Evolutionary conservation across 495 filamentous ascomycete genomes (phyloP).

Genomic region (Friedmanniomyces simplex): DNA sequence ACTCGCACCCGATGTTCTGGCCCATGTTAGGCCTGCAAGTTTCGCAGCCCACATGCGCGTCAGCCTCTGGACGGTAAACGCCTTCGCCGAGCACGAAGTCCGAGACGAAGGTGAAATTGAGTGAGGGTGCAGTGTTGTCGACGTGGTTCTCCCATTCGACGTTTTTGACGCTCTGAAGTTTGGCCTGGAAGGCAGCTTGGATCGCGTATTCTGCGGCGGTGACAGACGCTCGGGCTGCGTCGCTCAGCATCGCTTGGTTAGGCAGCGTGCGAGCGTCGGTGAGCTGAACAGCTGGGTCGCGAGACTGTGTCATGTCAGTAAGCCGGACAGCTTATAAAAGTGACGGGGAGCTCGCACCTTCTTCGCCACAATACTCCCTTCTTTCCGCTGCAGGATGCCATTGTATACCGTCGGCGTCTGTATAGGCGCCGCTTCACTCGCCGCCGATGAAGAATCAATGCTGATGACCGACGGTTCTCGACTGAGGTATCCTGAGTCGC

Average conservation of each 20-base stretch:
- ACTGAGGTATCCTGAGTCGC: background rate
- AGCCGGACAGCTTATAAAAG: too few species aligned
- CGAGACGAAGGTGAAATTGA: slow-evolving; percentile 30
- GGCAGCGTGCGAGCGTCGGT: slow-evolving; percentile 24
- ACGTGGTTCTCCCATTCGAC: slow-evolving; percentile 23
- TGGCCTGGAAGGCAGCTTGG: slow-evolving; percentile 21
- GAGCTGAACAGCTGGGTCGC: background rate
- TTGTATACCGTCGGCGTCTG: slow-evolving; percentile 24
- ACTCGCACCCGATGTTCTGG: slow-evolving; percentile 31
- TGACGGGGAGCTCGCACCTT: slow-evolving; percentile 21
- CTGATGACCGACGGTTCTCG: slow-evolving; percentile 1
- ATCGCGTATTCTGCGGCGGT: slow-evolving; percentile 21
- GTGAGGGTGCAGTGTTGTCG: slow-evolving; percentile 28
- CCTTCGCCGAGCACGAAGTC: slow-evolving; percentile 27
- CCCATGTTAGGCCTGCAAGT: slow-evolving; percentile 32
- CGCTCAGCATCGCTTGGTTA: slow-evolving; percentile 23
- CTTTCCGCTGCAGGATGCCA: slow-evolving; percentile 23
- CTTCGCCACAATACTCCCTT: slow-evolving; percentile 22
- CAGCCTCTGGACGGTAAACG: slow-evolving; percentile 23
- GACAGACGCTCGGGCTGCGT: slow-evolving; percentile 13
- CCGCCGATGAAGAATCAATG: background rate
- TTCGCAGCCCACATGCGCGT: slow-evolving; percentile 25
- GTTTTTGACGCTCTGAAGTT: slow-evolving; percentile 16
- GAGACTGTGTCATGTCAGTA: background rate
- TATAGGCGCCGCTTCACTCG: background rate